phyloP scores from a whole-genome alignment of 345 rosid genomes.

The Lepidium sativum region DNA sequence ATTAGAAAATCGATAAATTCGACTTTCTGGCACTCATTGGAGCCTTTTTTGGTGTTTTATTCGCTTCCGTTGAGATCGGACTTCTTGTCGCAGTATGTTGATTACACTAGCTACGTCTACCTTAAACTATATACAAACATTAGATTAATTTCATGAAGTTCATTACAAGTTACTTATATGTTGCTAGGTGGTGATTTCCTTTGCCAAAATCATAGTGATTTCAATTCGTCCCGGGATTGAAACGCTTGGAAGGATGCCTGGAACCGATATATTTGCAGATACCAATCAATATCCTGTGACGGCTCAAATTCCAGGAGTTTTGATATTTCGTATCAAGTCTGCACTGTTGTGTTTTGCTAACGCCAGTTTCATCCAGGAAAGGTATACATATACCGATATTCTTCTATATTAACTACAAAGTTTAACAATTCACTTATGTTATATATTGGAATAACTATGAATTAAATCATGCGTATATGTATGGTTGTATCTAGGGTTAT shows the following conservation, averaged over 20 bases:
- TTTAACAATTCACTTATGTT: background rate
- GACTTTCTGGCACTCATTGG: constrained; percentile 84
- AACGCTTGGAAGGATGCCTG: constrained; percentile 61
- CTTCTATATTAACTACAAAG: too few relatives aligned
- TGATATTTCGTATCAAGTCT: constrained; percentile 57
- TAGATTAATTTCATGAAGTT: background rate
- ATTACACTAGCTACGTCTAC: background rate
- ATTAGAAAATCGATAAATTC: constrained; percentile 82
- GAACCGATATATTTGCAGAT: constrained; percentile 46
- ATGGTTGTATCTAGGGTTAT: constrained; percentile 59
- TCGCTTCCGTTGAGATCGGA: constrained; percentile 80
- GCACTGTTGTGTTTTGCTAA: constrained; percentile 87
- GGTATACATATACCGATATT: constrained; percentile 30
- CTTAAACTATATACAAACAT: background rate
- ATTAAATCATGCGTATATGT: background rate
- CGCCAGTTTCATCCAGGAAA: constrained; percentile 57
- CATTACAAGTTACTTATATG: background rate
- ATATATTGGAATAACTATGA: background rate
- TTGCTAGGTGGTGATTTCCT: constrained; percentile 59
- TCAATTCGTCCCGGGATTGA: constrained; percentile 70
- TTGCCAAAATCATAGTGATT: constrained; percentile 66
- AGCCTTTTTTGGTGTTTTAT: constrained; percentile 74
- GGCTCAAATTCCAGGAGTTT: constrained; percentile 41
- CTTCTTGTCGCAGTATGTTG: constrained; percentile 62
- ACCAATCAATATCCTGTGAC: constrained; percentile 79